Conservation (phyloP, 129 eudicot species). For the Mikania micrantha region DNA sequence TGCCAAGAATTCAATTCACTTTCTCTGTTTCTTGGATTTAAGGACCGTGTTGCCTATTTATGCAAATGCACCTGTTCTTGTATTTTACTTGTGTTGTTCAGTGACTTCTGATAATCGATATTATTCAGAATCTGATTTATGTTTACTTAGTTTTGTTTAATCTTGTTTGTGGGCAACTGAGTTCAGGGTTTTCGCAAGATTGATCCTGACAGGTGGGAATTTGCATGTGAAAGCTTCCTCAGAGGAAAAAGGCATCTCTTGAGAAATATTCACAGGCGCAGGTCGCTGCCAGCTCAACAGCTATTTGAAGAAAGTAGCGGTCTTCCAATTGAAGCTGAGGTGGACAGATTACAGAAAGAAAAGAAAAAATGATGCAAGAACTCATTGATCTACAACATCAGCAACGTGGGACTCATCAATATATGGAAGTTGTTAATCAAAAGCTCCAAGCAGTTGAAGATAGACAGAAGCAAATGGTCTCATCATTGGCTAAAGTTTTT, state of each 20-base stretch:
- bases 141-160: neutral
- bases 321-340: conserved; percentile 39
- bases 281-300: conserved; percentile 48
- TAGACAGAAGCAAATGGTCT: conserved; percentile 75
- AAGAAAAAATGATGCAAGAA: conserved; percentile 63
- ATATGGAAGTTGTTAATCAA: conserved; percentile 52
- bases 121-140: neutral
- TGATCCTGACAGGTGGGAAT: conserved; percentile 85
- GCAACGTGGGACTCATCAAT: conserved; percentile 50
- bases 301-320: conserved; percentile 33
- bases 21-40: neutral
- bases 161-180: conserved; percentile 9
- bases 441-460: conserved; percentile 69
- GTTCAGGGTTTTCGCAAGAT: conserved; percentile 90
- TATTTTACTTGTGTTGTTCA: conserved; percentile 10
- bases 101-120: neutral
- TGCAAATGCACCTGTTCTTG: neutral
- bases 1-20: conserved; percentile 3
- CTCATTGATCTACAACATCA: conserved; percentile 60
- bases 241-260: conserved; percentile 65
- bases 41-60: conserved; percentile 22
- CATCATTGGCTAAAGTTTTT: conserved; percentile 66
- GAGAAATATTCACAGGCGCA: conserved; percentile 70
- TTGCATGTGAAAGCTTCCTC: conserved; percentile 56
- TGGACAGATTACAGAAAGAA: conserved; percentile 57